Conservation (phyloP, 2,329 filamentous ascomycete species). For the Colletotrichum camelliae region DNA sequence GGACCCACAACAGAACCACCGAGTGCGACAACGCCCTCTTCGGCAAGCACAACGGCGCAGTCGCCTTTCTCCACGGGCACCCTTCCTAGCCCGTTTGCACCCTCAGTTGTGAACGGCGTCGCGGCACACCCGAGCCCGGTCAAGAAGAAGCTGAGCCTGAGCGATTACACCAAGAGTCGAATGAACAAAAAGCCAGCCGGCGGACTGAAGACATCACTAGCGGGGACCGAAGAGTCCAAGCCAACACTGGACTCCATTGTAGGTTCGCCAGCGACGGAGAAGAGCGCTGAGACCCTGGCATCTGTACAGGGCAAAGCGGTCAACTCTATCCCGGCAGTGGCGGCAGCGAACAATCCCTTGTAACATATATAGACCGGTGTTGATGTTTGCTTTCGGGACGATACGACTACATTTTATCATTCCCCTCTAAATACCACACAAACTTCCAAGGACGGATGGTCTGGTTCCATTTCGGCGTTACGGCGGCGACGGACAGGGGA, state of each 20-base stretch:
- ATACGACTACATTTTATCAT: neutral
- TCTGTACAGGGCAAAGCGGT: neutral
- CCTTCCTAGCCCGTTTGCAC: conserved; percentile 48
- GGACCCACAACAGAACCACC: conserved; percentile 38
- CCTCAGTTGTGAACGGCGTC: conserved; percentile 46
- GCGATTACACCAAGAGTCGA: conserved; percentile 67
- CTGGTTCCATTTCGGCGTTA: conserved; percentile 15
- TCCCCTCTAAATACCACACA: conserved; percentile 2
- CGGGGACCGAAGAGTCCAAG: conserved; percentile 43
- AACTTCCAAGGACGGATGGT: neutral
- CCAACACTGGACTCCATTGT: conserved; percentile 36
- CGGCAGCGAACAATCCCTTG: conserved; percentile 27
- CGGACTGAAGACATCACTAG: conserved; percentile 3
- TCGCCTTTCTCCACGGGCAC: conserved; percentile 54
- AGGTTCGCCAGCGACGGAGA: conserved; percentile 38
- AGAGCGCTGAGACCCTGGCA: conserved; percentile 26
- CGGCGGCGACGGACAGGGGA: conserved; percentile 7
- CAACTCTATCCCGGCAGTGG: conserved; percentile 3
- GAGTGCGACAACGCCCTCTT: conserved; percentile 50
- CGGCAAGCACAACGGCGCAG: conserved; percentile 48
- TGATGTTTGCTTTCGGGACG: neutral
- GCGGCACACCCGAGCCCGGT: conserved; percentile 61
- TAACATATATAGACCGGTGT: conserved; percentile 36
- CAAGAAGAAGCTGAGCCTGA: conserved; percentile 72
- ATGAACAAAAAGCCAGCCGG: conserved; percentile 49